Evolutionary conservation across 2,329 filamentous ascomycete species (phyloP).

Genomic region (Lasiodiplodia sp.): DNA sequence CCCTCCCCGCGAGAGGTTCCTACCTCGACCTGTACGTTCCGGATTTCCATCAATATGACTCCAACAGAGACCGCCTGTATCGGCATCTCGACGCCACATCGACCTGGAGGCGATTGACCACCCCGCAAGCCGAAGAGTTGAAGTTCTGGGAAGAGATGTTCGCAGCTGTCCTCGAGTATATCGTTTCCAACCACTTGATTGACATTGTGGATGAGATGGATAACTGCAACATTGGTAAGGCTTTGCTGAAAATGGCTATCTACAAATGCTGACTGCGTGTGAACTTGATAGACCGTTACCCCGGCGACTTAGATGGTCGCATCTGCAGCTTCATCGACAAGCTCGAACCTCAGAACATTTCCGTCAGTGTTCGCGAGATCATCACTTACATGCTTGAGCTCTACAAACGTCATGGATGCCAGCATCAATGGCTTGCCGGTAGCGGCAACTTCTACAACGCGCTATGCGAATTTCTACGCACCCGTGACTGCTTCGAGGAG

Average conservation of each 20-base stretch:
- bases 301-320: slow-evolving; percentile 23
- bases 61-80: slow-evolving; percentile 21
- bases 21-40: slow-evolving; percentile 27
- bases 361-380: slow-evolving; percentile 37
- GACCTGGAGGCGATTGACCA: slow-evolving; percentile 46
- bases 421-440: slow-evolving; percentile 38
- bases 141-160: slow-evolving; percentile 42
- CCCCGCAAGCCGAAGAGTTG: slow-evolving; percentile 41
- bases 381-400: slow-evolving; percentile 39
- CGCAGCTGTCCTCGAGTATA: slow-evolving; percentile 34
- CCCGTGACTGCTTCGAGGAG: slow-evolving; percentile 43
- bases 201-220: slow-evolving; percentile 31
- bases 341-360: slow-evolving; percentile 12
- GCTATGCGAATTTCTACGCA: slow-evolving; percentile 42
- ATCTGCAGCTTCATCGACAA: slow-evolving; percentile 34
- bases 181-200: slow-evolving; percentile 35
- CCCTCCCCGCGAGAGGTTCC: slow-evolving; percentile 12
- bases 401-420: slow-evolving; percentile 33
- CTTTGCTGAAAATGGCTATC: not conserved
- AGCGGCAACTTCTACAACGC: slow-evolving; percentile 38
- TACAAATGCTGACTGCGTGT: not conserved
- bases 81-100: slow-evolving; percentile 44
- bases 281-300: slow-evolving; percentile 1
- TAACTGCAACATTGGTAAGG: slow-evolving; percentile 18
- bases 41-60: slow-evolving; percentile 9